Evolutionary conservation across 2,329 filamentous ascomycete species (phyloP).

Genomic region (Shiraia sp.): DNA sequence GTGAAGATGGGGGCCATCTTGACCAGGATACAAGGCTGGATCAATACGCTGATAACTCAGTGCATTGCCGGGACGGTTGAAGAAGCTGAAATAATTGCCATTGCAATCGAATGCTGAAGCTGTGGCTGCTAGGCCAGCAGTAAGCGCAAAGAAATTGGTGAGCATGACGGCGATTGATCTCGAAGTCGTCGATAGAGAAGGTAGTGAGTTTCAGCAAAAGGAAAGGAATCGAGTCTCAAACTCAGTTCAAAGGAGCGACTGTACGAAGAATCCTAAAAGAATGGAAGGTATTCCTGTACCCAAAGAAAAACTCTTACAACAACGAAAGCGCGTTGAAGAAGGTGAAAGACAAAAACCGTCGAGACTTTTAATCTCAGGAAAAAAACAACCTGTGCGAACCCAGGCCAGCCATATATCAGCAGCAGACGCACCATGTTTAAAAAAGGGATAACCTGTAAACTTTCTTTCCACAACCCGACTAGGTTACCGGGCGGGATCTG

Average conservation of each 20-base stretch:
- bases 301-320: slow-evolving; percentile 18
- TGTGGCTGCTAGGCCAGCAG: slow-evolving; percentile 36
- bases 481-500: slow-evolving; percentile 18
- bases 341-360: no score
- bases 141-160: slow-evolving; percentile 29
- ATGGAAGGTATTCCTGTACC: slow-evolving; percentile 43
- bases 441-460: slow-evolving; percentile 13
- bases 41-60: slow-evolving; percentile 44
- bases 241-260: slow-evolving; percentile 36
- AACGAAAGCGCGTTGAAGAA: slow-evolving; percentile 16
- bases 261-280: slow-evolving; percentile 18
- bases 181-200: no score
- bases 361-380: no score
- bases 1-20: slow-evolving; percentile 41
- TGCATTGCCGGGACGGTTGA: slow-evolving; percentile 38
- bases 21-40: slow-evolving; percentile 40
- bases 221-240: slow-evolving; percentile 41
- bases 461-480: slow-evolving; percentile 16
- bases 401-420: slow-evolving; percentile 25
- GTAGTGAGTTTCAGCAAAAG: slow-evolving; percentile 10
- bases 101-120: slow-evolving; percentile 39
- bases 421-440: slow-evolving; percentile 14
- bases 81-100: slow-evolving; percentile 46
- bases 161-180: slow-evolving; percentile 34
- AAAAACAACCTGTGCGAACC: no score